Conservation (phyloP, 495 filamentous ascomycete genomes). For the Pseudomonodictys pantanalensis region DNA sequence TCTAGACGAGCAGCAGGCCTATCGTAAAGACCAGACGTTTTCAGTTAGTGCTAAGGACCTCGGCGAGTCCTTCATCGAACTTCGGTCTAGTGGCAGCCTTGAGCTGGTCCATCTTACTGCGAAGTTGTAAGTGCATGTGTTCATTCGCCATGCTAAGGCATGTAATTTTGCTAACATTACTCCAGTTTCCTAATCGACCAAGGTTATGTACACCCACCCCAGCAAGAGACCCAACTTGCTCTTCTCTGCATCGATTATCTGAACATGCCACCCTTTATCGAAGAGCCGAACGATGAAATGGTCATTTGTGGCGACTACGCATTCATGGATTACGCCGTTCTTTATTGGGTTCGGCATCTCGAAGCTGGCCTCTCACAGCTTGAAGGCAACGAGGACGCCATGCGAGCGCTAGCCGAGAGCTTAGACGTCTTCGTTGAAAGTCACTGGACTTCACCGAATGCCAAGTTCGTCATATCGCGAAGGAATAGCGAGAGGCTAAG, state of each 20-base stretch:
- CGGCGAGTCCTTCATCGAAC: slow-evolving; percentile 46
- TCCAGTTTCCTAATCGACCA: too few species aligned
- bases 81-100: neutral
- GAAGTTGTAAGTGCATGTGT: slow-evolving; percentile 1
- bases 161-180: too few species aligned
- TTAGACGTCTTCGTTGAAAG: slow-evolving; percentile 9
- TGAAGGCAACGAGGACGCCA: neutral
- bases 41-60: slow-evolving; percentile 40
- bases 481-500: neutral
- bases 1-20: slow-evolving; percentile 4
- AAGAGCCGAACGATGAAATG: neutral
- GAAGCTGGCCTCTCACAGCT: neutral
- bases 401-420: neutral
- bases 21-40: slow-evolving; percentile 15
- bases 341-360: slow-evolving; percentile 14
- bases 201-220: too few species aligned
- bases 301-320: slow-evolving; percentile 6
- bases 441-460: neutral
- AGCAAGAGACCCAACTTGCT: too few species aligned
- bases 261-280: too few species aligned
- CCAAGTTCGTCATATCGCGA: neutral
- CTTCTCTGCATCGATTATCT: too few species aligned
- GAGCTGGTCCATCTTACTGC: neutral
- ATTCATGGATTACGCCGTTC: slow-evolving; percentile 15
- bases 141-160: too few species aligned